Evolutionary conservation across 2,329 filamentous ascomycete species (phyloP).

Genomic region (Parafenestella ontariensis): DNA sequence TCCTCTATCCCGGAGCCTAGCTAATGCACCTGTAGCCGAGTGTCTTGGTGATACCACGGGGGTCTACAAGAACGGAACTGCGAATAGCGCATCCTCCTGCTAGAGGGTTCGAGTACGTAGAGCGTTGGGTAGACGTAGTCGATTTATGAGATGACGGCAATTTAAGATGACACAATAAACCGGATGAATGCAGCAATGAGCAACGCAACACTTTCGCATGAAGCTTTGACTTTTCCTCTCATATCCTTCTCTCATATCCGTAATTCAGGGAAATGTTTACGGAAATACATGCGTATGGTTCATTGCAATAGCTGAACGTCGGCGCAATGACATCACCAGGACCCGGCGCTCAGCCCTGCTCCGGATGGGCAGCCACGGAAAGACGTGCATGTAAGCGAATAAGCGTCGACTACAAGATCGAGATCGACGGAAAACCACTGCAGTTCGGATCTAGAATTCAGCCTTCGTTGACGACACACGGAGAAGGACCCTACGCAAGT

Average conservation of each 20-base stretch:
- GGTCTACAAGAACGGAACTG: constrained; percentile 21
- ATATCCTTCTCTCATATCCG: background rate
- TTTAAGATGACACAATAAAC: background rate
- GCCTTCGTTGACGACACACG: background rate
- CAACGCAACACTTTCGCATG: no score
- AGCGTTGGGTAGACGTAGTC: background rate
- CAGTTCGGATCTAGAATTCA: background rate
- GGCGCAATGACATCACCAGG: background rate
- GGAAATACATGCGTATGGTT: no score
- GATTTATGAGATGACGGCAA: background rate
- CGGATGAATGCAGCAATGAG: no score
- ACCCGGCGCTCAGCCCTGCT: background rate
- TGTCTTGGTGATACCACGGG: constrained; percentile 40
- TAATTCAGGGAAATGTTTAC: background rate
- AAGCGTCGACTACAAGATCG: background rate
- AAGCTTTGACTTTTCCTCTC: background rate
- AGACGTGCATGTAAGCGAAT: background rate
- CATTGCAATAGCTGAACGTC: no score
- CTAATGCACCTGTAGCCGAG: constrained; percentile 30
- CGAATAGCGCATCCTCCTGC: background rate
- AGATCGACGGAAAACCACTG: background rate
- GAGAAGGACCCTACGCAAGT: background rate
- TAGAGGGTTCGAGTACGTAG: background rate
- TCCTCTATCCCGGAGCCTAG: background rate
- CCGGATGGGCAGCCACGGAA: background rate